Percentiles rank a stretch among this genome's conserved stretches.
Conservation (phyloP, 2,329 filamentous ascomycete species). For the Colletotrichum tamarilloi region DNA sequence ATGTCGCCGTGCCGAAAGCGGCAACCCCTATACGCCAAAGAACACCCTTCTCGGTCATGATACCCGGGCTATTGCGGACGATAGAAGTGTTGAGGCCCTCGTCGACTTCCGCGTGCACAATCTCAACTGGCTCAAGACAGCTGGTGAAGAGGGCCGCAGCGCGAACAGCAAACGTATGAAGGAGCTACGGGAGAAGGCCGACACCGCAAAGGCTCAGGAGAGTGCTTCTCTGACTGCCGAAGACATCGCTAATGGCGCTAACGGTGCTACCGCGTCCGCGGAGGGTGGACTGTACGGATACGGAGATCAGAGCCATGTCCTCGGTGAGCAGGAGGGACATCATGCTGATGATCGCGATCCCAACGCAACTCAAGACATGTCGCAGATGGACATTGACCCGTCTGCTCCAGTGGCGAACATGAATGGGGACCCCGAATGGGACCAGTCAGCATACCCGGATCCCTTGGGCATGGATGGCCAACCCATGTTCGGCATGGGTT, state of each 20-base stretch:
- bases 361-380: neutral
- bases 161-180: slow-evolving; percentile 69
- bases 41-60: slow-evolving; percentile 91
- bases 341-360: slow-evolving; percentile 30
- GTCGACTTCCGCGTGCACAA: slow-evolving; percentile 95
- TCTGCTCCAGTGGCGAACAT: slow-evolving; percentile 38
- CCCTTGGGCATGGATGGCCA: slow-evolving; percentile 58
- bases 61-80: slow-evolving; percentile 89
- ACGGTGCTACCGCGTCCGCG: neutral
- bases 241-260: slow-evolving; percentile 38
- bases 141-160: slow-evolving; percentile 67
- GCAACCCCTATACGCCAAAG: slow-evolving; percentile 85
- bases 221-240: slow-evolving; percentile 40
- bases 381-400: slow-evolving; percentile 34
- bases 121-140: slow-evolving; percentile 78
- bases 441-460: slow-evolving; percentile 58
- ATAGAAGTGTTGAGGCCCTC: slow-evolving; percentile 87
- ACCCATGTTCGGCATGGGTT: slow-evolving; percentile 67
- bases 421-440: slow-evolving; percentile 44
- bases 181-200: slow-evolving; percentile 64
- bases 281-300: slow-evolving; percentile 39
- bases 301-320: slow-evolving; percentile 48
- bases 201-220: slow-evolving; percentile 66
- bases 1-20: slow-evolving; percentile 76
- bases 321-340: slow-evolving; percentile 38